Evolutionary conservation across 225 moss, liverwort and hornwort genomes (phyloP), one percentile per base, ranked within the genome.

Genomic region (Physcomitrium patens): DNA sequence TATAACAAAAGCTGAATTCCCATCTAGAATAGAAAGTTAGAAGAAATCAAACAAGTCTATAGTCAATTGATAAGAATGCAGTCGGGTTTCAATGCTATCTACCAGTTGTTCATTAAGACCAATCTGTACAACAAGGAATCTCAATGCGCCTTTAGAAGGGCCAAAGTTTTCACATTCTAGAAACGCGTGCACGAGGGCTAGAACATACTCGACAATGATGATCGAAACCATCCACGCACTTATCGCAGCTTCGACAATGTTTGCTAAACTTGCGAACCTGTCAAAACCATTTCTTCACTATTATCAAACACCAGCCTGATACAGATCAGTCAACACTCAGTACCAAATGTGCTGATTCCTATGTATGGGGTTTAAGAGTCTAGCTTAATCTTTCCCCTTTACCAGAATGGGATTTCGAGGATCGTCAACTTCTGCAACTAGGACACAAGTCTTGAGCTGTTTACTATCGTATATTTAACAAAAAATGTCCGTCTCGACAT

Each of bases 211-310:
- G 84, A 80, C 94, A 97, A 60, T 97, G 96, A 78, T 94, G 96
- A 60, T 97, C 96, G 73, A 97, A 97, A 16, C 94, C 96, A 86
- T 97, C 96, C 60, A 97, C 96, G 72, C 96, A 97, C 80, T 97
- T 97, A 82, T 97, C 92, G 70, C 96, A 97, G 78, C 91, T 97
- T 77, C 94, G 91, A 67, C 96, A 97, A 80, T 97, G 96, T 84
- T 97, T 97, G 87, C 96, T 97, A 51, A 80, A 89, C 64, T 83
- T 94, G 22, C 87, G 88, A 64, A 96, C 94, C 93, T 93, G 80
- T 59, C 70, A 77, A 78, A 79, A 68, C 15, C 80, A 74, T 62
- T 51, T 68, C 28, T 20, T 61, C 51, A 55, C 42, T 27, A 11
- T 27, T 8, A 70, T 74, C 18, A 77, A 55, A 48, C n/a, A 74